Conservation (phyloP, 2,329 filamentous ascomycete genomes). For the Aspergillus ustus region DNA sequence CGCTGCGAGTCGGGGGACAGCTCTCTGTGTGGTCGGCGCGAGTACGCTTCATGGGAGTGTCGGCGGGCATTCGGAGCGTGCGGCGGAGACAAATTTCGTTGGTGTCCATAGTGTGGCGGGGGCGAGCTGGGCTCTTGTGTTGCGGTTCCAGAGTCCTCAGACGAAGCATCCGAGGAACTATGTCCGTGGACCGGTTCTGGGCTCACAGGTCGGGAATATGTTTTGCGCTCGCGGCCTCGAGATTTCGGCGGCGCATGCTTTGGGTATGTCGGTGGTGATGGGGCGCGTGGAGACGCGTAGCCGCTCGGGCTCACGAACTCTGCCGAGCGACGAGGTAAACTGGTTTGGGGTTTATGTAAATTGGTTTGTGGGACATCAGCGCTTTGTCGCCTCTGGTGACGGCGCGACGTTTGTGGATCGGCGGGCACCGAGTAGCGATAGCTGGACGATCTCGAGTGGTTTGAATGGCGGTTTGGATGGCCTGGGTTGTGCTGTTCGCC, state of each 20-base stretch:
- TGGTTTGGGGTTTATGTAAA: constrained; percentile 27
- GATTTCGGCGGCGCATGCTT: constrained; percentile 23
- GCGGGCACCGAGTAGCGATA: constrained; percentile 27
- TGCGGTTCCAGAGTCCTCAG: constrained; percentile 31
- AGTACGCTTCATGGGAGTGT: constrained; percentile 42
- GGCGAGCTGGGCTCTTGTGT: constrained; percentile 12
- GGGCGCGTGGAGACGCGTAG: constrained; percentile 30
- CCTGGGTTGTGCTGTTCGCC: background rate
- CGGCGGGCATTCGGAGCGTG: constrained; percentile 32
- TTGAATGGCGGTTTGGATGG: background rate
- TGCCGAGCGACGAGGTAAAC: constrained; percentile 24
- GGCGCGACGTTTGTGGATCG: constrained; percentile 25
- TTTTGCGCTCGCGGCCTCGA: constrained; percentile 29
- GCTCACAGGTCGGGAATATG: constrained; percentile 25
- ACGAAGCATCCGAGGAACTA: constrained; percentile 35
- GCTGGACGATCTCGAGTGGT: constrained; percentile 23
- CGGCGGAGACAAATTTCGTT: constrained; percentile 35
- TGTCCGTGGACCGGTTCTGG: constrained; percentile 26
- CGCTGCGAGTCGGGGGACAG: constrained; percentile 30
- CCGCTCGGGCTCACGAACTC: constrained; percentile 21
- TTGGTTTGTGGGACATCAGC: constrained; percentile 26
- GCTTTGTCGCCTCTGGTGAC: constrained; percentile 30
- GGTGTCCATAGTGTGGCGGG: constrained; percentile 19
- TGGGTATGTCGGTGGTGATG: constrained; percentile 33
- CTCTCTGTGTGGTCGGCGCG: constrained; percentile 34